These are phyloP conservation scores for Aspergillus pseudotamarii DNA, from an alignment of 2,329 filamentous ascomycete genomes.

Conservation along the genomic window DNA sequence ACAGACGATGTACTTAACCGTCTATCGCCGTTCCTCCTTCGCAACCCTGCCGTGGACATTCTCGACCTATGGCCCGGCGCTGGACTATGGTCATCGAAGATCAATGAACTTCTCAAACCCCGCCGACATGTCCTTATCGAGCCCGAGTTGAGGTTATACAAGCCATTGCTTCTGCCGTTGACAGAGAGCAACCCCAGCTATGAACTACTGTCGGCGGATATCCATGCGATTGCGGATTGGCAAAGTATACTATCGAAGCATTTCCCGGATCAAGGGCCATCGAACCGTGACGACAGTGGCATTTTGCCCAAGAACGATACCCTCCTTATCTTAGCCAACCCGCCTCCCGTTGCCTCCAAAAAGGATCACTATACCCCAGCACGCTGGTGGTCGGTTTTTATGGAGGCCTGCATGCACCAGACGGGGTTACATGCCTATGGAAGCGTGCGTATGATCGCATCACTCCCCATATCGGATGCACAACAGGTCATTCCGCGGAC, in stretches of 20 bases:
- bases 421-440: conserved; percentile 74
- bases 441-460: conserved; percentile 75
- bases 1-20: conserved; percentile 70
- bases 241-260: conserved; percentile 32
- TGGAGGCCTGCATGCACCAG: conserved; percentile 60
- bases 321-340: conserved; percentile 72
- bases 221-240: conserved; percentile 64
- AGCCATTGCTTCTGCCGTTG: conserved; percentile 63
- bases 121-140: conserved; percentile 84
- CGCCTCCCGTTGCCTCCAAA: conserved; percentile 58
- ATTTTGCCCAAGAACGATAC: conserved; percentile 65
- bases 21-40: conserved; percentile 67
- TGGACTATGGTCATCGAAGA: conserved; percentile 75
- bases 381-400: conserved; percentile 59
- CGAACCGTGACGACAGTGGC: conserved; percentile 42
- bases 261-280: conserved; percentile 58
- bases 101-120: conserved; percentile 75
- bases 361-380: conserved; percentile 53
- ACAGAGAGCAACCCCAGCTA: conserved; percentile 51
- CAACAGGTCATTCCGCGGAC: conserved; percentile 62
- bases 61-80: conserved; percentile 83
- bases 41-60: conserved; percentile 77
- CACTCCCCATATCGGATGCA: conserved; percentile 67
- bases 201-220: conserved; percentile 55
- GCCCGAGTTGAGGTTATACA: conserved; percentile 62